phyloP scores from a whole-genome alignment of 2,329 filamentous ascomycete species.

The Aspergillus sp. region DNA sequence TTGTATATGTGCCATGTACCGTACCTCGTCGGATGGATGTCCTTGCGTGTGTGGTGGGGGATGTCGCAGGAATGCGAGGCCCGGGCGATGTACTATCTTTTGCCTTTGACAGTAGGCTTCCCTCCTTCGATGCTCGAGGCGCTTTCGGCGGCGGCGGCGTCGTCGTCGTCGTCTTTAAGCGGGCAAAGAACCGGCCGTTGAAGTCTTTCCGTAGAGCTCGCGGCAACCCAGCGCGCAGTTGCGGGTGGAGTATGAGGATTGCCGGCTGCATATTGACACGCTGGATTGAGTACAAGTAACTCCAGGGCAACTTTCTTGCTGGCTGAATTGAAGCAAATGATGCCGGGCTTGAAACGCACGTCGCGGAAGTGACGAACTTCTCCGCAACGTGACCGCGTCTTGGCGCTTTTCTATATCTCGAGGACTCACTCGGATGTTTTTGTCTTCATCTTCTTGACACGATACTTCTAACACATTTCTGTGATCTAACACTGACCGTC shows the following conservation, averaged over 20 bases:
- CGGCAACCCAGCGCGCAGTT: conserved; percentile 21
- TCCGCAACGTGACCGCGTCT: conserved; percentile 7
- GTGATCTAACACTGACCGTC: no score
- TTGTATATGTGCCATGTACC: neutral
- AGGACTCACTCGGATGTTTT: no score
- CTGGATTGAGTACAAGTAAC: neutral
- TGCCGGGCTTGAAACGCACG: no score
- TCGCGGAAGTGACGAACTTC: conserved; percentile 3
- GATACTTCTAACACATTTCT: no score
- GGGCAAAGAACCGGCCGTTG: conserved; percentile 17
- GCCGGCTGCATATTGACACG: neutral
- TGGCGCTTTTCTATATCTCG: neutral
- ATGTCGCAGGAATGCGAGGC: conserved; percentile 8
- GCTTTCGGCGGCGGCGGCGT: conserved; percentile 14
- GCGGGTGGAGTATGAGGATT: conserved; percentile 22
- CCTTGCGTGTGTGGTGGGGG: conserved; percentile 16
- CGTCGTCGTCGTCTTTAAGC: conserved; percentile 22
- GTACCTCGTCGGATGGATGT: conserved; percentile 23
- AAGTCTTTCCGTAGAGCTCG: conserved; percentile 19
- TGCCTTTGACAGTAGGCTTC: conserved; percentile 9
- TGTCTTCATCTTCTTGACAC: no score
- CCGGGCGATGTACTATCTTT: conserved; percentile 12
- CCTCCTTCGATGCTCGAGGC: conserved; percentile 16
- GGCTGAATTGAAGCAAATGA: neutral
- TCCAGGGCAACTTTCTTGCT: neutral